These are phyloP conservation scores for Jamesozyma gamospora DNA, from an alignment of 805 yeast species.

Conservation along the genomic window DNA sequence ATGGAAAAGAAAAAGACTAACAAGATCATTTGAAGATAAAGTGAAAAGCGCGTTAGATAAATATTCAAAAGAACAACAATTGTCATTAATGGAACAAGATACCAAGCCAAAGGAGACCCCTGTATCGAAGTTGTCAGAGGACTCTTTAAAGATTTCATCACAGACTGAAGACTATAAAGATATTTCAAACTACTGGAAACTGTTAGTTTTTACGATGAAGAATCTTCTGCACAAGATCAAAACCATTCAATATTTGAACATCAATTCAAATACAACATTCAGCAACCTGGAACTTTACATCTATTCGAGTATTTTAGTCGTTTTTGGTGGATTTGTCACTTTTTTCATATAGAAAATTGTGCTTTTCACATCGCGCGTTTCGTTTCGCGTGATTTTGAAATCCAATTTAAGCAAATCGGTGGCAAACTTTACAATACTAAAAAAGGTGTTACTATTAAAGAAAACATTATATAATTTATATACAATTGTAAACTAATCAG, in stretches of 20 bases:
- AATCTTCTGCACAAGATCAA: too few species aligned
- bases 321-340: not conserved
- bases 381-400: too few species aligned
- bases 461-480: too few species aligned
- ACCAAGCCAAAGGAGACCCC: too few species aligned
- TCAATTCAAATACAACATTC: not conserved
- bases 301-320: not conserved
- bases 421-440: not conserved
- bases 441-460: too few species aligned
- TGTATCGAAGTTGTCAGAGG: too few species aligned
- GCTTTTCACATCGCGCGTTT: too few species aligned
- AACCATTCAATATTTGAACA: not conserved
- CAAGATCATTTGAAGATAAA: conserved; percentile 72
- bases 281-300: not conserved
- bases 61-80: conserved; percentile 6
- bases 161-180: too few species aligned
- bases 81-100: too few species aligned
- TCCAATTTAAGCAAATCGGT: not conserved
- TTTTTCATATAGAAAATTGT: not conserved
- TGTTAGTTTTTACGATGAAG: too few species aligned
- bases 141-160: too few species aligned
- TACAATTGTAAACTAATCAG: not conserved
- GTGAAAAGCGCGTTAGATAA: conserved; percentile 47
- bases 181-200: too few species aligned
- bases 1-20: conserved; percentile 77